Conservation (phyloP, 2,329 filamentous ascomycete species). For the Lasiodiplodia citricola region DNA sequence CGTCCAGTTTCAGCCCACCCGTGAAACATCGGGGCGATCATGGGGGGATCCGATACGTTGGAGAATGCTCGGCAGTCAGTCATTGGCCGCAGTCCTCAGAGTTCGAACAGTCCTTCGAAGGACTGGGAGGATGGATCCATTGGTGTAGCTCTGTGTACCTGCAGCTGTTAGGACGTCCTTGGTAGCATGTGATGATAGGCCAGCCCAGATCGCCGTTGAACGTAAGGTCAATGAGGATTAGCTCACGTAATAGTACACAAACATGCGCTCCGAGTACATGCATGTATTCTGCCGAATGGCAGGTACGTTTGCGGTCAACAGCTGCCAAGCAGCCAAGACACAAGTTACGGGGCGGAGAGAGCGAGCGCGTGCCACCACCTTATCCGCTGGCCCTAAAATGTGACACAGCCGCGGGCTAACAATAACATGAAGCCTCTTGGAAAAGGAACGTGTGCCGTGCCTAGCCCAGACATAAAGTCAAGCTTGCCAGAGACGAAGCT, state of each 20-base stretch:
- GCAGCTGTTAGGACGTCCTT: not conserved
- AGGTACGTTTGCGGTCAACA: not conserved
- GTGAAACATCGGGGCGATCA: conserved; percentile 3
- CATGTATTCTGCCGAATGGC: not conserved
- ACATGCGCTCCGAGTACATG: not conserved
- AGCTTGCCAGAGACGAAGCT: not conserved
- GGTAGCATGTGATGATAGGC: not conserved
- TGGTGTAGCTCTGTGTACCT: not conserved
- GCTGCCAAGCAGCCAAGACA: conserved; percentile 14
- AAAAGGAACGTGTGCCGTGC: not conserved
- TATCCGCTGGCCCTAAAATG: not conserved
- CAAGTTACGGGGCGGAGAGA: conserved; percentile 4
- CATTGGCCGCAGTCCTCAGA: not conserved
- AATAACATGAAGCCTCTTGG: not conserved
- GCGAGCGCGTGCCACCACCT: conserved; percentile 11
- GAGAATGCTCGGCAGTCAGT: not conserved
- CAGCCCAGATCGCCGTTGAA: not conserved
- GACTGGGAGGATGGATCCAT: not conserved
- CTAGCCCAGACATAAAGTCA: not conserved
- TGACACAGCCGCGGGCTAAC: conserved; percentile 6
- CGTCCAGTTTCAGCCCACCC: not conserved
- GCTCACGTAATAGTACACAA: not conserved
- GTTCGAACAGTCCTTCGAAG: not conserved
- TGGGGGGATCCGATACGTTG: conserved; percentile 11
- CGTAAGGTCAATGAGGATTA: not conserved